Base-by-base conservation (phyloP, 2,329 filamentous ascomycete species). In the Aspergillus bombycis region DNA sequence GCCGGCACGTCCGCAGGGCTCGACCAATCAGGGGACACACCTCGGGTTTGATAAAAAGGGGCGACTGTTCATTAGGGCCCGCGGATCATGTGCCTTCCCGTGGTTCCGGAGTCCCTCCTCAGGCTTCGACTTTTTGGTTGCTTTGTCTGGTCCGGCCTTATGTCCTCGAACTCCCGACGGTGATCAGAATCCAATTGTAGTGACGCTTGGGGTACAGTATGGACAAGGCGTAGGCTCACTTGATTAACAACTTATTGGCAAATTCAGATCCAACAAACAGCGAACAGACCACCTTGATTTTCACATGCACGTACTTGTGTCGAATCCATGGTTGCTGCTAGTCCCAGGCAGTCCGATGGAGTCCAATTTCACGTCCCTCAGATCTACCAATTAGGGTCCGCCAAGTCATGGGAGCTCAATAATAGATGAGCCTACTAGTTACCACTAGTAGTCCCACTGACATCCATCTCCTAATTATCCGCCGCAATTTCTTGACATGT, bases 11-110 rank as follows among this genome's bases (percentile, higher is more conserved):
- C 72, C 66, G 66, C 58, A 66, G 59, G 1, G 55, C 30, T 30
- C 36, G 16, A 67, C 70, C 57, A 65, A 74, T 66, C 21, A 12
- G 71, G 72, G 58, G 60, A 74, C 74, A 73, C 67, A 60, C 55
- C 61, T 61, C 63, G 58, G 70, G 58, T 48, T 48, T 23, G 61
- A 60, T 59, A 71, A 75, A 75, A 74, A 70, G 74, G 74, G 68
- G 41, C 23, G 28, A 34, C 26, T 38, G 38, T 52, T 36, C 38
- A 34, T 57, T 57, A 46, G 58, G 32, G 55, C 50, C 61, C 56
- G 61, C 50, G 54, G 61, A 66, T 67, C 62, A 64, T 67, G 65
- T 67, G 65, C 58, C 59, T 57, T 58, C 62, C 60, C 38, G 54
- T 38, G 52, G 32, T 55, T 55, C 52, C 52, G 52, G 50, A 36